These are phyloP conservation scores for Rhodotorula sp. DNA, from an alignment of 1,284 basidiomycete genomes.

Conservation along the genomic window DNA sequence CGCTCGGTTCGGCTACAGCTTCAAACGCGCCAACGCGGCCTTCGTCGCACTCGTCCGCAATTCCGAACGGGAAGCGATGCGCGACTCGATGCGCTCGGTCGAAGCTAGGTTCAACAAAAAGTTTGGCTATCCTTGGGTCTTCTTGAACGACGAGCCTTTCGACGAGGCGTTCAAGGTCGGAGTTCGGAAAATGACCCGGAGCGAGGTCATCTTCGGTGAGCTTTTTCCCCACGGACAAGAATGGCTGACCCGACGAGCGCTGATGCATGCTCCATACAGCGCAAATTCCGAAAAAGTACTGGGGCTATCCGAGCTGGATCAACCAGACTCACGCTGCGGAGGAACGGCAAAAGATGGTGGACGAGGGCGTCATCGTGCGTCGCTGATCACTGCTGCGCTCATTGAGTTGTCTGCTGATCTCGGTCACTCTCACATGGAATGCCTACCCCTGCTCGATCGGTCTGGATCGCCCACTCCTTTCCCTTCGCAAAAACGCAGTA, in stretches of 20 bases:
- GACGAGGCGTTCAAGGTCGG: conserved; percentile 50
- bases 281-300: conserved; percentile 70
- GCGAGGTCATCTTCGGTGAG: conserved; percentile 55
- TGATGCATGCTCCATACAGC: neutral
- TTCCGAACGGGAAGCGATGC: conserved; percentile 28
- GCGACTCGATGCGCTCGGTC: conserved; percentile 33
- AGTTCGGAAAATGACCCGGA: conserved; percentile 46
- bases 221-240: neutral
- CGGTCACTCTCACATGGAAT: neutral
- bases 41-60: conserved; percentile 39
- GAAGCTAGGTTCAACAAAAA: conserved; percentile 47
- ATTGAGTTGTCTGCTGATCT: neutral
- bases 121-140: conserved; percentile 47
- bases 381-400: neutral
- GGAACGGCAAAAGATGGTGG: conserved; percentile 64
- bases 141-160: conserved; percentile 46
- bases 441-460: neutral
- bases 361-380: conserved; percentile 72
- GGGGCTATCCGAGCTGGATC: conserved; percentile 65
- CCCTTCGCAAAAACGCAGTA: neutral
- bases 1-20: conserved; percentile 6
- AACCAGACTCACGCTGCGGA: conserved; percentile 63
- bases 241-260: conserved; percentile 50
- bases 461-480: neutral
- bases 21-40: conserved; percentile 40